Conservation (phyloP, 1,139 yeast genomes). For the Suhomyces panamericanus region DNA sequence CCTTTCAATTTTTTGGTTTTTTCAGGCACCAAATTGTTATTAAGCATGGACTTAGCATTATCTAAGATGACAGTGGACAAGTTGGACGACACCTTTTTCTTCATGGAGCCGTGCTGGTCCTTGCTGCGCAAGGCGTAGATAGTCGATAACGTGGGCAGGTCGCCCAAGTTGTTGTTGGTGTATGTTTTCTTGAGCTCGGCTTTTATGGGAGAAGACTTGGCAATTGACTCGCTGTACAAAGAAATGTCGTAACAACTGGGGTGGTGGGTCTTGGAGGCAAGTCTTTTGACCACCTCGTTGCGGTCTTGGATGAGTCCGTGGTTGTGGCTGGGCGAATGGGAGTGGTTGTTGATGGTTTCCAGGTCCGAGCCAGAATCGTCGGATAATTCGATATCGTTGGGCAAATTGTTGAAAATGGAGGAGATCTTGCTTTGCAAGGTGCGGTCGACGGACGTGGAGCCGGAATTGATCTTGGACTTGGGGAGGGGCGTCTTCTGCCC, state of each 20-base stretch:
- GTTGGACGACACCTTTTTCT: slow-evolving; percentile 32
- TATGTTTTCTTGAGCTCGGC: slow-evolving; percentile 34
- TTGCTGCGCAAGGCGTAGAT: slow-evolving; percentile 35
- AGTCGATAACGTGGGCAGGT: slow-evolving; percentile 44
- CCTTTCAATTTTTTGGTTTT: slow-evolving; percentile 22
- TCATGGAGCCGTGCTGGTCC: slow-evolving; percentile 20
- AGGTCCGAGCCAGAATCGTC: slow-evolving; percentile 50
- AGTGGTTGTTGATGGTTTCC: slow-evolving; percentile 31
- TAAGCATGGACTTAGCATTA: slow-evolving; percentile 41
- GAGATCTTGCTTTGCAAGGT: slow-evolving; percentile 31
- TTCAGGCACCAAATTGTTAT: slow-evolving; percentile 25
- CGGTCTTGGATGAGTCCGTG: slow-evolving; percentile 5
- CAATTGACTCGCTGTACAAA: slow-evolving; percentile 31
- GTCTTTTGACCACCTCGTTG: background rate
- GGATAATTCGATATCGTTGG: slow-evolving; percentile 50
- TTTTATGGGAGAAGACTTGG: slow-evolving; percentile 33
- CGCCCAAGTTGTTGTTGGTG: slow-evolving; percentile 33
- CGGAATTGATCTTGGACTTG: background rate
- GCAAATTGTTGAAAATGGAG: slow-evolving; percentile 46
- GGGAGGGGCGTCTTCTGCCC: background rate
- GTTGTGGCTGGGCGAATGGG: slow-evolving; percentile 18
- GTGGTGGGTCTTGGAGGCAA: slow-evolving; percentile 11
- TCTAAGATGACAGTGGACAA: slow-evolving; percentile 38
- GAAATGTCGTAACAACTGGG: slow-evolving; percentile 25
- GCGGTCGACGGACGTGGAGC: slow-evolving; percentile 6